Conservation (phyloP, 2,329 filamentous ascomycete species). For the Akanthomyces dipterigenus region DNA sequence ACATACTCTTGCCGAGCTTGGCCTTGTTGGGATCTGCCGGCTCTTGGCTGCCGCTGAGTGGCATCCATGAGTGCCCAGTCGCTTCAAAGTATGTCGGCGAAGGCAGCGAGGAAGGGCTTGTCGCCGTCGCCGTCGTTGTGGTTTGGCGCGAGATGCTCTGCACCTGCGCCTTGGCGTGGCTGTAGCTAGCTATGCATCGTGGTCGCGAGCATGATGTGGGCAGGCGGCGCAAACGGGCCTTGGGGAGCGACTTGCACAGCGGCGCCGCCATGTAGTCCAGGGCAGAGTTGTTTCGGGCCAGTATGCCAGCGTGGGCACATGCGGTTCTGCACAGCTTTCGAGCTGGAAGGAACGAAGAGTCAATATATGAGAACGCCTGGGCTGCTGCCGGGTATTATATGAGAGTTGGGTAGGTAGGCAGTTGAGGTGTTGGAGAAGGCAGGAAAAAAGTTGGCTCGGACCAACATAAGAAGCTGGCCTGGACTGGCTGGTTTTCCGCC, state of each 20-base stretch:
- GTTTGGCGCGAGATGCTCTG: constrained; percentile 15
- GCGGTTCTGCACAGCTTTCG: no score
- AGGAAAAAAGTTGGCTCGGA: neutral
- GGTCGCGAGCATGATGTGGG: neutral
- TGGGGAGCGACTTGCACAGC: neutral
- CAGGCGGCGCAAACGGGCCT: constrained; percentile 2
- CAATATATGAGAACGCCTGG: neutral
- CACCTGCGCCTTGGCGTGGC: constrained; percentile 25
- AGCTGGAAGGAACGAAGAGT: neutral
- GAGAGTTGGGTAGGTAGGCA: no score
- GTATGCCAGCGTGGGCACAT: neutral
- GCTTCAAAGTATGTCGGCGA: constrained; percentile 27
- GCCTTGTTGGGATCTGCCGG: constrained; percentile 50
- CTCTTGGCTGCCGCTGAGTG: constrained; percentile 24
- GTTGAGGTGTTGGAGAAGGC: no score
- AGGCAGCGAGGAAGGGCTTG: neutral
- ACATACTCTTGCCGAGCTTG: constrained; percentile 57
- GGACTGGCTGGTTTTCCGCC: constrained; percentile 6
- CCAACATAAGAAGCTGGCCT: neutral
- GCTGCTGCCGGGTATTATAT: neutral
- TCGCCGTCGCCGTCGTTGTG: neutral
- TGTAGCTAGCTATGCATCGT: constrained; percentile 24
- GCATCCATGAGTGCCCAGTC: constrained; percentile 24
- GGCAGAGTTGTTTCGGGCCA: neutral
- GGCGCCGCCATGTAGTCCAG: neutral